phyloP scores from a whole-genome alignment of 441 rosid genomes.

The Hura crepitans region DNA sequence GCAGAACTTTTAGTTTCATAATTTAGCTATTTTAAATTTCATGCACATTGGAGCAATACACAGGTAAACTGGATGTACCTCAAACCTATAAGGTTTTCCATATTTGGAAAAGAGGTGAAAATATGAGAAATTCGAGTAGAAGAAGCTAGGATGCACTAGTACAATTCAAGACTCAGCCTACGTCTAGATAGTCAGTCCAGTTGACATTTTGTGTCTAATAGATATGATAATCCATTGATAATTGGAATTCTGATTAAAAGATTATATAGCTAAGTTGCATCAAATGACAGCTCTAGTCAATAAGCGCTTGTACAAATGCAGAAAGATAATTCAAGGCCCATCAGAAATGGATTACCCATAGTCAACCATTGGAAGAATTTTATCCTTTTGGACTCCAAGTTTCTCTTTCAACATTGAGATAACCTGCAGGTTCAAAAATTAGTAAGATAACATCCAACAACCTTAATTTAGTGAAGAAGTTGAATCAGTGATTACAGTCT shows the following conservation, averaged over 20 bases:
- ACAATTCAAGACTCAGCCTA: not conserved
- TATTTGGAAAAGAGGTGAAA: not conserved
- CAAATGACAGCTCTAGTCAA: slow-evolving; percentile 4
- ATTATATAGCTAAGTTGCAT: not conserved
- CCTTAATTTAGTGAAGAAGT: not conserved
- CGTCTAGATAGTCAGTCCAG: not conserved
- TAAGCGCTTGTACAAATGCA: not conserved
- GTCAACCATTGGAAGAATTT: slow-evolving; percentile 65
- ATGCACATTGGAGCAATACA: not conserved
- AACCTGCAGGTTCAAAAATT: slow-evolving; percentile 48
- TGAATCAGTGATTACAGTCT: not conserved
- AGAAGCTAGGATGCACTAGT: not conserved
- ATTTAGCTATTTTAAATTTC: not conserved
- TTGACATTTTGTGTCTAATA: not conserved
- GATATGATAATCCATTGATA: not conserved
- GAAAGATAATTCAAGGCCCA: not conserved
- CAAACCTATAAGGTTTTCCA: not conserved
- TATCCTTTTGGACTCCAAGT: slow-evolving; percentile 67
- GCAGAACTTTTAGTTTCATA: not conserved
- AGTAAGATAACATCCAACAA: slow-evolving; percentile 26
- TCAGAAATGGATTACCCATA: slow-evolving; percentile 50
- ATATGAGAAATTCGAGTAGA: not conserved
- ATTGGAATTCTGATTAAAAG: not conserved
- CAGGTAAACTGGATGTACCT: not conserved
- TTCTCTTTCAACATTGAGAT: slow-evolving; percentile 76